Evolutionary conservation across 2,329 filamentous ascomycete species (phyloP), one percentile per base, ranked within the genome.

Genomic region (Lecanoromycetidae sp.): DNA sequence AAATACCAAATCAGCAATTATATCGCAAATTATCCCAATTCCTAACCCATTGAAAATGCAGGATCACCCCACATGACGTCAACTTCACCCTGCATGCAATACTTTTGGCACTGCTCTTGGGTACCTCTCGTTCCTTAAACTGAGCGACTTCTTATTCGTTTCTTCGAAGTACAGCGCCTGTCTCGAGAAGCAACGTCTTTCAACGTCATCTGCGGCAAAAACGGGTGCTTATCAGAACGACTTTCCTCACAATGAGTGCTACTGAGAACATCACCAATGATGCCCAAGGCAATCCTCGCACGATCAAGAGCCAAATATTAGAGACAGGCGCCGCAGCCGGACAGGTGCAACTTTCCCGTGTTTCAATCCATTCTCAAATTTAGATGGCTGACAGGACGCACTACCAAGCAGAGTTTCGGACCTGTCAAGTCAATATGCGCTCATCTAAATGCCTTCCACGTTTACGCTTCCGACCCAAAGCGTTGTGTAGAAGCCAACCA

Each of bases 401-500:
- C 26, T 3, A 25, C 5, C 29, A 17, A 13, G 5, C 32, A 80
- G 74, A 72, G 77, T 54, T 86, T 93, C 61, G 68, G 72, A 0
- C 85, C 86, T 0, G 64, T 86, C 5, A 81, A 85, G 57, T 76
- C 78, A 44, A 74, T 93, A 40, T 91, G 86, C 63, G 85, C 84
- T 1, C 84, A 90, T 59, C 71, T 94, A 1, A 88, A 91, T 57
- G 86, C 84, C n/a, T 88, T 88, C 58, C 87, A 93, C 58, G 77
- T 80, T 39, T 91, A 91, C 59, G 80, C 80, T n/a, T 72, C 77
- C 22, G 82, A 90, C 37, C 77, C 80, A 0, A 72, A 67, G 1
- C 77, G 83, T 12, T 72, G 69, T 32, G 79, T 93, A 1, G 84
- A 91, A 61, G 70, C 85, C 0, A 87, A 91, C 59, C 86, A 93